phyloP scores from a whole-genome alignment of 768 basidiomycete species.

The Imleria badia region DNA sequence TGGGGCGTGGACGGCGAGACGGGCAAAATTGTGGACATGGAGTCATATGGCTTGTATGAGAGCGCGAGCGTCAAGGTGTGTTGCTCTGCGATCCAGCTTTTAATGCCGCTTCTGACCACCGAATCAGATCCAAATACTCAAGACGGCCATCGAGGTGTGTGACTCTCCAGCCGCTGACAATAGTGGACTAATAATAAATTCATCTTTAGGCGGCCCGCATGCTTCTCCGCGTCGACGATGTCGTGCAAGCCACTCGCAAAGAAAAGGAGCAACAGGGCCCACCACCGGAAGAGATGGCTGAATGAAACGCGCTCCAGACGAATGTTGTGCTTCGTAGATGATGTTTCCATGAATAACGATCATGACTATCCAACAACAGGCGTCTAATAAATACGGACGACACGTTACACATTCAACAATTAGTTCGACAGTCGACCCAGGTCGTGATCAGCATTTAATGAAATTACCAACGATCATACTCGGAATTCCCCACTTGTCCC shows the following conservation, averaged over 20 bases:
- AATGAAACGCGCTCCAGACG: conserved; percentile 3
- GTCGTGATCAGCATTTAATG: conserved; percentile 54
- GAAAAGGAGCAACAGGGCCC: conserved; percentile 51
- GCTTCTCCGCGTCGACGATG: conserved; percentile 90
- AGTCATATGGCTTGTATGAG: conserved; percentile 89
- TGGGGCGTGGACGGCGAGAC: conserved; percentile 97
- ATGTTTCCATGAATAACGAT: conserved; percentile 12
- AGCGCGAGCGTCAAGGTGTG: conserved; percentile 90
- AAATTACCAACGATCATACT: conserved; percentile 92
- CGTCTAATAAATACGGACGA: conserved; percentile 6
- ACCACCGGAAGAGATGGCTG: conserved; percentile 57
- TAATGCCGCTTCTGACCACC: background rate
- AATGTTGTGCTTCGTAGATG: background rate
- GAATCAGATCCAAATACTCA: conserved; percentile 85
- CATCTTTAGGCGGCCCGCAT: conserved; percentile 73
- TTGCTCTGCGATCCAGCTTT: background rate
- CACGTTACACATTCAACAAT: background rate
- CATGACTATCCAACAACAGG: conserved; percentile 9
- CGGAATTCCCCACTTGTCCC: conserved; percentile 84
- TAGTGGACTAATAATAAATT: background rate
- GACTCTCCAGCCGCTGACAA: background rate
- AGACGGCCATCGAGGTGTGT: conserved; percentile 90
- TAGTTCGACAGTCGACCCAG: background rate
- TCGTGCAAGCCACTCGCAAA: conserved; percentile 85
- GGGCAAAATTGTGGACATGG: conserved; percentile 96